Evolutionary conservation across 352 stramenopile species (phyloP), one percentile per base, ranked within the genome.

Genomic region (Globisporangium camurandrum): DNA sequence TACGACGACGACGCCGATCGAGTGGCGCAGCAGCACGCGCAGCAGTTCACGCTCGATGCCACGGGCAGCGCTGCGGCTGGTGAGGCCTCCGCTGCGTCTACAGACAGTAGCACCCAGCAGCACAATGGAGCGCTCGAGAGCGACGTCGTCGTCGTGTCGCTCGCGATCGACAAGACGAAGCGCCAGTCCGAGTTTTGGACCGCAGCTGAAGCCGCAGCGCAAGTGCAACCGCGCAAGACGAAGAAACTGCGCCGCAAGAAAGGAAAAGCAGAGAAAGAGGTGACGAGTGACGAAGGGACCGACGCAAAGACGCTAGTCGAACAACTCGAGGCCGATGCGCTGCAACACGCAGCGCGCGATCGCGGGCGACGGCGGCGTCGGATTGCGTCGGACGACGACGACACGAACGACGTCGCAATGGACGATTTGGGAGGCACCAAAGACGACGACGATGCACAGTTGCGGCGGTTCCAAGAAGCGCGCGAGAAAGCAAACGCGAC

Each of bases 1-100:
- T 97, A 97, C 56, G 86, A 97, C 46, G 79, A 95, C 55, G 84
- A 95, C 1, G 64, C 83, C 19, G 79, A 95, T 24, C 61, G 62
- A 17, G 52, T 48, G 34, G 61, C 66, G 9, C 59, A 51, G 0
- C 61, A 78, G 11, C 58, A 66, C 2, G 64, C 64, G 2, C 65
- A 64, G 8, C 85, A 77, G 57, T 91, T 88, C 51, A 70, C 58
- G 37, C 30, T 90, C n/a, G 67, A 88, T 41, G 66, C 62, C 0
- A 44, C 51, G 0, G 75, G 76, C 22, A 62, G 62, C 24, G 30
- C 30, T 34, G 30, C 30, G 8, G 30, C 28, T 34, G 28, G 30
- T 8, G 12, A 8, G 8, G 30, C 8, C 1, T 57, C 60, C 1
- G 27, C 48, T 10, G 28, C 59, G 16, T 1, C 38, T 5, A 19